Evolutionary conservation across 2,329 filamentous ascomycete species (phyloP).

Genomic region (Pyricularia sp.): DNA sequence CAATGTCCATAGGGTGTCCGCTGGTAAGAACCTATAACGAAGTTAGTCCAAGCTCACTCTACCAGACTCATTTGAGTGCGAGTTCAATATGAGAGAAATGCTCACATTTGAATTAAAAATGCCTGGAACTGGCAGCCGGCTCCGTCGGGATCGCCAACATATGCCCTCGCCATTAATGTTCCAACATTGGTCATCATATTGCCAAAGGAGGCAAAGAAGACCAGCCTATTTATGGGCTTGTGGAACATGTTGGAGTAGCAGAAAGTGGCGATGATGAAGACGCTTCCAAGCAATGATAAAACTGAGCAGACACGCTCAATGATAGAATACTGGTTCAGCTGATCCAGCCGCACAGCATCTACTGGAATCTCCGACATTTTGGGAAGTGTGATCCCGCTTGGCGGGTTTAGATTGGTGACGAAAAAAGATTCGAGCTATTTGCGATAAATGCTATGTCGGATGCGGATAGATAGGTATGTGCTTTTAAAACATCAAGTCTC

Average conservation of each 20-base stretch:
- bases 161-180: constrained; percentile 61
- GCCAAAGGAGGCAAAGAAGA: constrained; percentile 76
- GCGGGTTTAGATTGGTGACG: not conserved
- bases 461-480: not conserved
- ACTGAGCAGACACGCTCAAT: constrained; percentile 62
- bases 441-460: not conserved
- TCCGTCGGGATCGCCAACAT: constrained; percentile 35
- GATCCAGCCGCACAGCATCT: constrained; percentile 11
- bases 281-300: constrained; percentile 60
- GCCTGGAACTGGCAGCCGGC: constrained; percentile 63
- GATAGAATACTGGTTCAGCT: constrained; percentile 45
- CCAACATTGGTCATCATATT: constrained; percentile 72
- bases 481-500: not conserved
- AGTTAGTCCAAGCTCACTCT: constrained; percentile 8
- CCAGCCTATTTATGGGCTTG: constrained; percentile 78
- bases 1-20: constrained; percentile 67
- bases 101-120: constrained; percentile 75
- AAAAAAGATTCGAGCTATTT: not conserved
- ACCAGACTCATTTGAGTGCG: not conserved
- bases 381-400: not conserved
- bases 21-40: constrained; percentile 63
- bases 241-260: constrained; percentile 59
- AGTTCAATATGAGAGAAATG: constrained; percentile 5
- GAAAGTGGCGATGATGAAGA: constrained; percentile 67
- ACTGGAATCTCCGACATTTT: not conserved